Evolutionary conservation across 2,329 filamentous ascomycete species (phyloP).

Genomic region (Sporothrix phasma): DNA sequence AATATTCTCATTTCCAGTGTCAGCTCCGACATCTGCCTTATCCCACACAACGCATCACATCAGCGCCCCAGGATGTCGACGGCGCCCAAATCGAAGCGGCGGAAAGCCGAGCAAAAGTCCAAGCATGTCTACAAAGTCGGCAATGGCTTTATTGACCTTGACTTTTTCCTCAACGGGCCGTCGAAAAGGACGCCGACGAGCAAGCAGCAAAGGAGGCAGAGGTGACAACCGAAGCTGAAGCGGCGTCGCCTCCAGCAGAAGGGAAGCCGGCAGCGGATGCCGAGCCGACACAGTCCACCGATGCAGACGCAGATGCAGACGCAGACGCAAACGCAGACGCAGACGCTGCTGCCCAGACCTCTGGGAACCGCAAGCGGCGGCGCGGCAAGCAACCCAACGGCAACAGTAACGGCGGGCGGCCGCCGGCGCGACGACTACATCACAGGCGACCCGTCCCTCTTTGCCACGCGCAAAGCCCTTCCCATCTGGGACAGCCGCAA

Average conservation of each 20-base stretch:
- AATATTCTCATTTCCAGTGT: not conserved
- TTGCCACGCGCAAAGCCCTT: slow-evolving; percentile 52
- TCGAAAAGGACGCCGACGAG: not conserved
- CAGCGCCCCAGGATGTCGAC: slow-evolving; percentile 5
- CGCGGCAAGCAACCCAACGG: not conserved
- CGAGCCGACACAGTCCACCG: not conserved
- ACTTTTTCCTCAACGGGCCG: slow-evolving; percentile 13
- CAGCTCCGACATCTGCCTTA: not conserved
- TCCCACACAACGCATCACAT: not conserved
- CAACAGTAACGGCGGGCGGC: not conserved
- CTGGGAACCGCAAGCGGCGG: slow-evolving; percentile 4
- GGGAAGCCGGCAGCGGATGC: not conserved
- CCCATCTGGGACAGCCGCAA: slow-evolving; percentile 71
- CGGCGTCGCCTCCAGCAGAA: not conserved
- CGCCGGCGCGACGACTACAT: not conserved
- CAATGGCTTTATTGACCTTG: slow-evolving; percentile 13
- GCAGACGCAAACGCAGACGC: not conserved
- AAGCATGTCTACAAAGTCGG: slow-evolving; percentile 15
- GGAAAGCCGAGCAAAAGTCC: slow-evolving; percentile 8
- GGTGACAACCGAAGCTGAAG: not conserved
- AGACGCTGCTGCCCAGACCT: not conserved
- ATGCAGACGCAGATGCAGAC: not conserved
- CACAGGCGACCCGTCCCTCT: slow-evolving; percentile 12
- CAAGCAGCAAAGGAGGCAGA: not conserved
- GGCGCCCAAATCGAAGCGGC: slow-evolving; percentile 5